Conservation (phyloP, 495 filamentous ascomycete species). For the Ascodesmis nigricans region DNA sequence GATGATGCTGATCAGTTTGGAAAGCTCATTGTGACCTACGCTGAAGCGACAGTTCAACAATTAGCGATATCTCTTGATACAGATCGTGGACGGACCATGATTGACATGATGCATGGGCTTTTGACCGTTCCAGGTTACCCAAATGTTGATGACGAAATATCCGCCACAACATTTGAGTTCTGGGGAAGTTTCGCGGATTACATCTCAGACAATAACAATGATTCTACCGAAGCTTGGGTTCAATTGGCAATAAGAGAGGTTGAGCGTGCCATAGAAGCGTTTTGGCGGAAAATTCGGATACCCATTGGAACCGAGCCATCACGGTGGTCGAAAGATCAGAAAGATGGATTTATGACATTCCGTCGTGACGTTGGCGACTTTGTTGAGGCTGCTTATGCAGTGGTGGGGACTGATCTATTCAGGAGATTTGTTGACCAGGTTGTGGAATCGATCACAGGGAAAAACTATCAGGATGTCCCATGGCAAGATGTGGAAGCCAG, state of each 20-base stretch:
- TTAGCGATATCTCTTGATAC: conserved; percentile 23
- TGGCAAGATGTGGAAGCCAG: conserved; percentile 69
- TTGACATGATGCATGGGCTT: conserved; percentile 36
- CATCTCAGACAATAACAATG: conserved; percentile 21
- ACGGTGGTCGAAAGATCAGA: conserved; percentile 50
- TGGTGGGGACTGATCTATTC: conserved; percentile 46
- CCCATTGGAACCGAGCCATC: conserved; percentile 26
- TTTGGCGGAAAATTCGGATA: conserved; percentile 40
- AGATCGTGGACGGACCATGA: conserved; percentile 23
- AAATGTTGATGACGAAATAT: conserved; percentile 54
- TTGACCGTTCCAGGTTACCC: conserved; percentile 50
- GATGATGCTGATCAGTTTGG: conserved; percentile 45
- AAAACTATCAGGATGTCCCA: conserved; percentile 16
- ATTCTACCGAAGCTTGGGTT: conserved; percentile 23
- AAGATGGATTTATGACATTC: conserved; percentile 49
- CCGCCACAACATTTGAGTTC: conserved; percentile 57
- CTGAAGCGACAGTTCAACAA: conserved; percentile 34
- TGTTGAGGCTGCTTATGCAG: conserved; percentile 49
- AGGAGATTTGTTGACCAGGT: conserved; percentile 45
- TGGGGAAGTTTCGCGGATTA: conserved; percentile 53
- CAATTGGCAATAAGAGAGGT: conserved; percentile 25
- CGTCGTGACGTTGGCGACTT: conserved; percentile 65
- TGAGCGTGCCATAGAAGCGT: conserved; percentile 35
- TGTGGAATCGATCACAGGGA: conserved; percentile 28
- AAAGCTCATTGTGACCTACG: conserved; percentile 47